Conservation (phyloP, 2,329 filamentous ascomycete genomes). For the Helotiales sp. region DNA sequence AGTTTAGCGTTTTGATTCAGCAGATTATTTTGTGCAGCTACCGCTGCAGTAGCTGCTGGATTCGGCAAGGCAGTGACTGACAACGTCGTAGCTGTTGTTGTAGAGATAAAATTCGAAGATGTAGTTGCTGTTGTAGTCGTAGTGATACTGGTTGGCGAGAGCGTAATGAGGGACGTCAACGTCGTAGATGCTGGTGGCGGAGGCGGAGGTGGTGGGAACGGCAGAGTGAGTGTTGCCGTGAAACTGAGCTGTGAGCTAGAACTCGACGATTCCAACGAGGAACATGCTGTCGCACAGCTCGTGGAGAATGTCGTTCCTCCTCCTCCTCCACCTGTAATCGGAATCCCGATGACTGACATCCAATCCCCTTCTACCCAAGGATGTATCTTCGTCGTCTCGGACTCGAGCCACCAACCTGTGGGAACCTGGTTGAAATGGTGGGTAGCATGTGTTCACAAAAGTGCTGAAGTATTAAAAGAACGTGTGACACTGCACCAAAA, state of each 20-base stretch:
- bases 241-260: background rate
- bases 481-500: slow-evolving; percentile 16
- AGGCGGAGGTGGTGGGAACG: background rate
- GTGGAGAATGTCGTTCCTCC: background rate
- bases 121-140: slow-evolving; percentile 5
- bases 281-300: background rate
- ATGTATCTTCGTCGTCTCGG: background rate
- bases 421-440: slow-evolving; percentile 1
- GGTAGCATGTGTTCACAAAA: slow-evolving; percentile 8
- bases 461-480: slow-evolving; percentile 4
- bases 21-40: slow-evolving; percentile 7
- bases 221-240: background rate
- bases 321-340: slow-evolving; percentile 2
- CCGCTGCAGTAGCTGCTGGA: slow-evolving; percentile 3
- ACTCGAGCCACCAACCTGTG: slow-evolving; percentile 2
- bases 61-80: background rate
- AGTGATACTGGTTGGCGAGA: background rate
- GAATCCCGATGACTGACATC: slow-evolving; percentile 10
- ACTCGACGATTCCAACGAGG: background rate
- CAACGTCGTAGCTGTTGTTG: background rate
- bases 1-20: slow-evolving; percentile 8
- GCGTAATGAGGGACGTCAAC: background rate
- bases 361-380: slow-evolving; percentile 6
- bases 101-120: slow-evolving; percentile 6
- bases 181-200: background rate